These are phyloP conservation scores for Aspergillus intermedius DNA, from an alignment of 2,329 filamentous ascomycete species.

Conservation along the genomic window DNA sequence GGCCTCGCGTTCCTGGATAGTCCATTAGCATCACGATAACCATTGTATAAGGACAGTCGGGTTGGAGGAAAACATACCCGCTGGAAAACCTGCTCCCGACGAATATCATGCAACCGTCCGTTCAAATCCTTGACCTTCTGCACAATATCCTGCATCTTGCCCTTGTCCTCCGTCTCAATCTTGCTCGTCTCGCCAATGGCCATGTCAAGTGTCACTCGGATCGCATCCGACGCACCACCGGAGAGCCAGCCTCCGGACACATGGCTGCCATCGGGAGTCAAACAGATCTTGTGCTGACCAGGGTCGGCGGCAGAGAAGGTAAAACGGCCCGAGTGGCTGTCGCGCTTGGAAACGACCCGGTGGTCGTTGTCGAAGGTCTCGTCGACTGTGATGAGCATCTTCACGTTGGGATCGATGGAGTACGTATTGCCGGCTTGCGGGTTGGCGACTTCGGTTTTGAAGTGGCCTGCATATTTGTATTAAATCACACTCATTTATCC, in stretches of 20 bases:
- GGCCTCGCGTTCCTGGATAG: constrained; percentile 77
- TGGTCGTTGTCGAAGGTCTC: constrained; percentile 98
- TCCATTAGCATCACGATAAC: neutral
- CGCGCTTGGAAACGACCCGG: constrained; percentile 84
- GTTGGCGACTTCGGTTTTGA: constrained; percentile 78
- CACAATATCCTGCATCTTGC: constrained; percentile 83
- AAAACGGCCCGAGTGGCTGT: constrained; percentile 70
- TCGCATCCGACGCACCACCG: constrained; percentile 61
- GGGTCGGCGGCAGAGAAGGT: constrained; percentile 91
- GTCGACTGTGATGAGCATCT: constrained; percentile 86
- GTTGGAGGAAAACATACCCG: constrained; percentile 51
- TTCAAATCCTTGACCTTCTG: constrained; percentile 86
- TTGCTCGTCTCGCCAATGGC: constrained; percentile 90
- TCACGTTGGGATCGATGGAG: constrained; percentile 65
- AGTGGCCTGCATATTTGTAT: constrained; percentile 57
- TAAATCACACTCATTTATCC: neutral
- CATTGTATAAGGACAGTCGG: neutral
- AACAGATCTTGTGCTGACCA: constrained; percentile 95
- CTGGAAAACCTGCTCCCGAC: constrained; percentile 94
- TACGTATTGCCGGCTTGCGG: constrained; percentile 58
- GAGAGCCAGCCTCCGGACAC: constrained; percentile 67
- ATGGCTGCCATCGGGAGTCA: constrained; percentile 71
- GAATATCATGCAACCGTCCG: constrained; percentile 75
- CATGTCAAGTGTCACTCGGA: constrained; percentile 81
- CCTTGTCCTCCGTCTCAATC: constrained; percentile 90